Evolutionary conservation across 257 asterid genomes (phyloP).

Genomic region (Nicotiana tomentosiformis): DNA sequence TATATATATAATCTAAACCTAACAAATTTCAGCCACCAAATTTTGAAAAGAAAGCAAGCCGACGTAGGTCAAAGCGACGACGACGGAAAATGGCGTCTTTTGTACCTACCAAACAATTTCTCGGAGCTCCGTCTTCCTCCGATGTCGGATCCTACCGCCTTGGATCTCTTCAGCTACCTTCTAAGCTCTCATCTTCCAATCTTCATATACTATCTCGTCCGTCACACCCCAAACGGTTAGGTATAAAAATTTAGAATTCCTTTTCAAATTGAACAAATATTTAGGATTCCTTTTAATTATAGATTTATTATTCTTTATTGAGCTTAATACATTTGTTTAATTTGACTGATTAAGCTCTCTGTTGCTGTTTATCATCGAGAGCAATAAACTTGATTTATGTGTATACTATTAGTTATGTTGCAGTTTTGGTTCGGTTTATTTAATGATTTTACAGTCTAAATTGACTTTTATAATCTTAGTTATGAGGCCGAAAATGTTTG

Average conservation of each 20-base stretch:
- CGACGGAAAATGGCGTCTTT: conserved; percentile 46
- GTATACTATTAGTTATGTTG: neutral
- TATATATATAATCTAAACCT: neutral
- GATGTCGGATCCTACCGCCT: conserved; percentile 39
- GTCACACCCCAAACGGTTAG: conserved; percentile 54
- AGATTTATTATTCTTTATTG: neutral
- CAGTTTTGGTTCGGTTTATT: neutral
- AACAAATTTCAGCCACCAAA: neutral
- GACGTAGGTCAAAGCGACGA: conserved; percentile 2
- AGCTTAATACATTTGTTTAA: neutral
- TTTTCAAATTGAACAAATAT: neutral
- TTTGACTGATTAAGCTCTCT: neutral
- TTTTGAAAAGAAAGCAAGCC: neutral
- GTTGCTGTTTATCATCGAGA: neutral
- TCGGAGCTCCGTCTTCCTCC: conserved; percentile 47
- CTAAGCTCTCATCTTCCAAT: conserved; percentile 30
- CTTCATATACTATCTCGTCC: conserved; percentile 52
- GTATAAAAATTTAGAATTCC: conserved; percentile 18
- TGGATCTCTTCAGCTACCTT: conserved; percentile 49
- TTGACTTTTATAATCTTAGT: neutral
- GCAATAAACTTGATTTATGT: neutral
- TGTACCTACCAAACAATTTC: conserved; percentile 47
- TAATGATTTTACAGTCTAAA: neutral
- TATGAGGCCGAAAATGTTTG: neutral
- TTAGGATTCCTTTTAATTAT: neutral